A percentile compares a stretch with the other conserved stretches of the same genome.
Evolutionary conservation across 2,329 filamentous ascomycete species (phyloP).

Genomic region (Penicillium occitanis): DNA sequence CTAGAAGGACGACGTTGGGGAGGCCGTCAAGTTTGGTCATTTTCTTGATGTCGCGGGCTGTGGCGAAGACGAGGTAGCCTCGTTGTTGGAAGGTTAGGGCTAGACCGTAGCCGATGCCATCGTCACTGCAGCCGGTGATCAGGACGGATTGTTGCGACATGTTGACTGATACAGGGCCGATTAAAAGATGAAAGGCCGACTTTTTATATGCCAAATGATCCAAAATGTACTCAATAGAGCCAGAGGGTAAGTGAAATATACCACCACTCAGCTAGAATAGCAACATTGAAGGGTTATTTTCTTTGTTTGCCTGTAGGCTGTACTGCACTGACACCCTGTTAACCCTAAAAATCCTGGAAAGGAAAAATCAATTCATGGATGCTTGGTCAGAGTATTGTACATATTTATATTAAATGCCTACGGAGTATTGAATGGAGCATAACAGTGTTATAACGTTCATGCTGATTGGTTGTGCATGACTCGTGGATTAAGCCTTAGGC

Average conservation of each 20-base stretch:
- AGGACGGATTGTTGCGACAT: not conserved
- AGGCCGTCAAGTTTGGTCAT: not conserved
- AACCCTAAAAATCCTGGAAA: too few relatives aligned
- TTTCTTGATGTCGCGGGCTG: not conserved
- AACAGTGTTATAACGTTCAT: too few relatives aligned
- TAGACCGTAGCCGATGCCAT: slow-evolving; percentile 4
- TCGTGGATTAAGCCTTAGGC: too few relatives aligned
- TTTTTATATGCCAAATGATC: too few relatives aligned
- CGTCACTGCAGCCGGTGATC: slow-evolving; percentile 8
- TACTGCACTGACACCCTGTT: too few relatives aligned
- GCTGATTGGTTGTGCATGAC: too few relatives aligned
- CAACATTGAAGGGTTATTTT: too few relatives aligned
- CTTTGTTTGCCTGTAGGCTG: too few relatives aligned
- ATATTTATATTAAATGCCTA: not conserved
- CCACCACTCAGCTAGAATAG: not conserved
- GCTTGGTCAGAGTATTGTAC: too few relatives aligned
- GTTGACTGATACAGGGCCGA: not conserved
- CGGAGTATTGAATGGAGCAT: too few relatives aligned
- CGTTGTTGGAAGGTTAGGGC: slow-evolving; percentile 9
- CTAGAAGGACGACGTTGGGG: not conserved
- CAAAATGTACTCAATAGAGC: not conserved
- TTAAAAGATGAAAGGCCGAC: too few relatives aligned
- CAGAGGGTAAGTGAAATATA: not conserved
- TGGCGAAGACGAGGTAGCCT: slow-evolving; percentile 5
- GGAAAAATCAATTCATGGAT: too few relatives aligned